Conservation (phyloP, 2,329 filamentous ascomycete species). For the Colletotrichum echinochloae region DNA sequence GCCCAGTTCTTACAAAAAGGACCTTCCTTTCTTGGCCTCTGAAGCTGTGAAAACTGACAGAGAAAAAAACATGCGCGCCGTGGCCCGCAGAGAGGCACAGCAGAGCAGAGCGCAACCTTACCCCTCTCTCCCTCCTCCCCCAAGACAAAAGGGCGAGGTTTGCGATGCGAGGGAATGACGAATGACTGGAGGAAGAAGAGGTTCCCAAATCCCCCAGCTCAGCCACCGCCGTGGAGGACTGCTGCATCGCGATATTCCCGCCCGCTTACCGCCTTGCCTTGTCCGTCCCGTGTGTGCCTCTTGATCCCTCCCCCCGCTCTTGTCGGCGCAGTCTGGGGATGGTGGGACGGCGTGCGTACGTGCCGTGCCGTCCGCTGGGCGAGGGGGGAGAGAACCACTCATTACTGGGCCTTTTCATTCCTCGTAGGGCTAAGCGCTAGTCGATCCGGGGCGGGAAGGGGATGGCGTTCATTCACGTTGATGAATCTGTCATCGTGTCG, state of each 20-base stretch:
- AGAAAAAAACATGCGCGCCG: neutral
- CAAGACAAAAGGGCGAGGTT: neutral
- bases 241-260: neutral
- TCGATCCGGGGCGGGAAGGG: neutral
- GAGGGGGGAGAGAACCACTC: neutral
- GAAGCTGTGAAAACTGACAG: too few relatives aligned
- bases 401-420: neutral
- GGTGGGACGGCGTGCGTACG: neutral
- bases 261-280: neutral
- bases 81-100: neutral
- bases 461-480: neutral
- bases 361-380: neutral
- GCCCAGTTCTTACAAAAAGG: neutral
- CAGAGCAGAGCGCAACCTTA: neutral
- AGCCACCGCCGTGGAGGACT: slow-evolving; percentile 23
- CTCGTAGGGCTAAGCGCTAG: neutral
- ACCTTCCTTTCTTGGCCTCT: neutral
- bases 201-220: neutral
- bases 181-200: neutral
- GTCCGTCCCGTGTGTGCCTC: neutral
- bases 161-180: neutral
- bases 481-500: neutral
- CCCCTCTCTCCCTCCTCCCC: too few relatives aligned
- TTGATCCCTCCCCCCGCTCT: slow-evolving; percentile 4
- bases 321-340: slow-evolving; percentile 22